Percentiles rank a stretch among this genome's conserved stretches.
Evolutionary conservation across 2,329 filamentous ascomycete genomes (phyloP).

Genomic region (Colletotrichum spinosum): DNA sequence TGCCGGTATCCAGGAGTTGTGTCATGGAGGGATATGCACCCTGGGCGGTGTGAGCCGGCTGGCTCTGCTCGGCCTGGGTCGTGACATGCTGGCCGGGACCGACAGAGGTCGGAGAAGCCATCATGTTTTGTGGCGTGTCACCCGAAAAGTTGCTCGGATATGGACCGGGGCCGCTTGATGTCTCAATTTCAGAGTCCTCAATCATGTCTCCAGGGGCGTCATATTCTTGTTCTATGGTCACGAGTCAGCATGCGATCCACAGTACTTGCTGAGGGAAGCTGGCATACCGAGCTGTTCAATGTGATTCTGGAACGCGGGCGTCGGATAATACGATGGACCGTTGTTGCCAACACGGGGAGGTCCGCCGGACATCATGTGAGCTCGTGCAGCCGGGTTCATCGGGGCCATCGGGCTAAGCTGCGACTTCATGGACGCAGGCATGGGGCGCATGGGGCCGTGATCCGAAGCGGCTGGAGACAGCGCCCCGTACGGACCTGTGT

Average conservation of each 20-base stretch:
- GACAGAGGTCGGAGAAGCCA: conserved; percentile 52
- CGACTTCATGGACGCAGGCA: conserved; percentile 53
- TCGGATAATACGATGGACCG: conserved; percentile 76
- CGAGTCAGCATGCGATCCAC: conserved; percentile 76
- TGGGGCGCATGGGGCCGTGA: conserved; percentile 58
- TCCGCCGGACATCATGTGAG: conserved; percentile 47
- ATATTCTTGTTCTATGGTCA: conserved; percentile 93
- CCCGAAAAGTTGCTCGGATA: conserved; percentile 70
- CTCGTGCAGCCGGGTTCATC: conserved; percentile 45
- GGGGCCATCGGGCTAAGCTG: conserved; percentile 49
- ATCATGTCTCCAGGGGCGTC: conserved; percentile 90
- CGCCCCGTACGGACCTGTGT: conserved; percentile 58
- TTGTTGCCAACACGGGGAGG: conserved; percentile 53
- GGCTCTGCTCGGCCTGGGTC: conserved; percentile 50
- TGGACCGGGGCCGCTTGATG: conserved; percentile 72
- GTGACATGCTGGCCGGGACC: conserved; percentile 51
- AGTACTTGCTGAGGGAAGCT: conserved; percentile 61
- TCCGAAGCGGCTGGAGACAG: conserved; percentile 61
- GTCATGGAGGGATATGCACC: conserved; percentile 72
- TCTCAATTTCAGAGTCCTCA: conserved; percentile 82
- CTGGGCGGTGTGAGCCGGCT: conserved; percentile 42
- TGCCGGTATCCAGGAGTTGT: conserved; percentile 78
- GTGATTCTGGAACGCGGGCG: conserved; percentile 88
- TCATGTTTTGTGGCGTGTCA: conserved; percentile 54
- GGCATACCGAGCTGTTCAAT: conserved; percentile 95